These are phyloP conservation scores for Phaeotremella fagi DNA, from an alignment of 768 basidiomycete genomes.

Conservation along the genomic window DNA sequence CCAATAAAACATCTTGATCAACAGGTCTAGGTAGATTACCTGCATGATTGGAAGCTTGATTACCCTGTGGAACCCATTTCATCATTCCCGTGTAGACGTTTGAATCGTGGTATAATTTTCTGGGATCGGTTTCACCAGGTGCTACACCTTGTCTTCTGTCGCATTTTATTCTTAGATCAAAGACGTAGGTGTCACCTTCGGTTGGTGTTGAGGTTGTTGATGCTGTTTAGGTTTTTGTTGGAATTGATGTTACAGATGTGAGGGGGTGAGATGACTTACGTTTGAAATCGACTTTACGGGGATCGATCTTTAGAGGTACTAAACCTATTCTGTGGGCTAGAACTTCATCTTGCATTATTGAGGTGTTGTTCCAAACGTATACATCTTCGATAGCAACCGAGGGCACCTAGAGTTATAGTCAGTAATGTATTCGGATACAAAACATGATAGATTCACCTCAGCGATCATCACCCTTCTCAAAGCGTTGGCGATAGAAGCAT, in stretches of 20 bases:
- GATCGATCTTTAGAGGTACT: conserved; percentile 82
- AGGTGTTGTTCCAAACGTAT: conserved; percentile 91
- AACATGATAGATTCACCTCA: conserved; percentile 59
- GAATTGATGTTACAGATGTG: background rate
- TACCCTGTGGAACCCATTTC: conserved; percentile 74
- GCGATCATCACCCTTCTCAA: conserved; percentile 87
- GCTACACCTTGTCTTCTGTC: conserved; percentile 54
- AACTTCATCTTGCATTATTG: conserved; percentile 89
- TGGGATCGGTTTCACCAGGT: conserved; percentile 57
- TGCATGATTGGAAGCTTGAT: conserved; percentile 55
- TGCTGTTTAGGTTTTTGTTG: background rate
- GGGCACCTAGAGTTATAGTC: conserved; percentile 61
- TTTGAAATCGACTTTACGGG: conserved; percentile 58
- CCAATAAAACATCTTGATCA: conserved; percentile 68
- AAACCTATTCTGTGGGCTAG: conserved; percentile 87
- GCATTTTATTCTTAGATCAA: conserved; percentile 66
- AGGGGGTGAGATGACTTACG: conserved; percentile 27
- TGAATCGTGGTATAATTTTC: conserved; percentile 66
- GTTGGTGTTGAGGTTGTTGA: conserved; percentile 60
- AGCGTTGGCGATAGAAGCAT: conserved; percentile 93
- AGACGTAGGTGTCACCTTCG: conserved; percentile 87
- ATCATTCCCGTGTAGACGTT: conserved; percentile 50
- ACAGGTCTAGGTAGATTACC: conserved; percentile 48
- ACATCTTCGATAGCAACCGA: conserved; percentile 84
- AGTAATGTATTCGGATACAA: background rate